Evolutionary conservation across 768 basidiomycete species (phyloP).

Genomic region (Hygrocybe punicea): DNA sequence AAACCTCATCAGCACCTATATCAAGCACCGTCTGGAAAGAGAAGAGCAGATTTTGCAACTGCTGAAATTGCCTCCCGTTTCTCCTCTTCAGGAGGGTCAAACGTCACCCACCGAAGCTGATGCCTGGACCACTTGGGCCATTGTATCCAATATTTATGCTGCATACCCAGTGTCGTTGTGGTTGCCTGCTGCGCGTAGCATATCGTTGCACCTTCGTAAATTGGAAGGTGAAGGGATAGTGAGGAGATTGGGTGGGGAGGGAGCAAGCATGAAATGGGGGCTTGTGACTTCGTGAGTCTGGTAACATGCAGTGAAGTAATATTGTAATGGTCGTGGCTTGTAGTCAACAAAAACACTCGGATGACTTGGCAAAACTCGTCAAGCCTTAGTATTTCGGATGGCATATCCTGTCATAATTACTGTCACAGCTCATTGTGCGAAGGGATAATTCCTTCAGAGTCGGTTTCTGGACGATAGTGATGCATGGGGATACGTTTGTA

Average conservation of each 20-base stretch:
- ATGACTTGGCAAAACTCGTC: too few species aligned
- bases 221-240: conserved; percentile 63
- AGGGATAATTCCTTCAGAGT: too few species aligned
- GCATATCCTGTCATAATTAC: too few species aligned
- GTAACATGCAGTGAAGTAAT: too few species aligned
- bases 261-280: conserved; percentile 50
- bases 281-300: conserved; percentile 5
- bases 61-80: conserved; percentile 44
- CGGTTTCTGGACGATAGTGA: too few species aligned
- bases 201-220: conserved; percentile 72
- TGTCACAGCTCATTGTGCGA: too few species aligned
- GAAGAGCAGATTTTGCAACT: conserved; percentile 72
- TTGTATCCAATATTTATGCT: conserved; percentile 67
- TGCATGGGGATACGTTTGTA: neutral
- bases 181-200: conserved; percentile 65
- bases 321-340: too few species aligned
- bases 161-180: conserved; percentile 68
- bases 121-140: conserved; percentile 59
- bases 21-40: conserved; percentile 74
- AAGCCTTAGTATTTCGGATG: too few species aligned
- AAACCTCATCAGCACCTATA: conserved; percentile 64
- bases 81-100: conserved; percentile 24
- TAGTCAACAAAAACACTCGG: too few species aligned
- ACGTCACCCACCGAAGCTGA: too few species aligned
- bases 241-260: conserved; percentile 48